phyloP scores from a whole-genome alignment of 352 stramenopile genomes.

The Sclerospora graminicola region DNA sequence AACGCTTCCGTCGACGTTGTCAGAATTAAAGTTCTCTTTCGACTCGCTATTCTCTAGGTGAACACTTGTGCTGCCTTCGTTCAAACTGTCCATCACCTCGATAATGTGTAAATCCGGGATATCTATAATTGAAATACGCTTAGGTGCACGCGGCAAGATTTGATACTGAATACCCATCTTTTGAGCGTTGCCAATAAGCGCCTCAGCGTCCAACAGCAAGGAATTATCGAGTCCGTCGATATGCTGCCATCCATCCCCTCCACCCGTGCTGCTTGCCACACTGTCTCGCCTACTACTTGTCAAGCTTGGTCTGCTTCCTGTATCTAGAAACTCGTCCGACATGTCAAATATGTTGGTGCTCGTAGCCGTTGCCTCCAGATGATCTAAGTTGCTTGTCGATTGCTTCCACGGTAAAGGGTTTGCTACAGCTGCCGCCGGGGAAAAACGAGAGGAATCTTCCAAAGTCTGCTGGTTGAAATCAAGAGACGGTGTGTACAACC shows the following conservation, averaged over 20 bases:
- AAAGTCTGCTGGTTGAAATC: conserved; percentile 30
- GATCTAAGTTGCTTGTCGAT: conserved; percentile 18
- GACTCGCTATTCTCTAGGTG: conserved; percentile 9
- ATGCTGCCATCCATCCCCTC: conserved; percentile 11
- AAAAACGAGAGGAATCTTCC: conserved; percentile 13
- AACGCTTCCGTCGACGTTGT: conserved; percentile 19
- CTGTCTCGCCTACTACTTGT: conserved; percentile 16
- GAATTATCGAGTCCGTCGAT: conserved; percentile 35
- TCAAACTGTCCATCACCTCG: conserved; percentile 27
- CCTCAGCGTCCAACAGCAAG: conserved; percentile 53
- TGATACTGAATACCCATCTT: conserved; percentile 64
- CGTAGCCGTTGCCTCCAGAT: conserved; percentile 15
- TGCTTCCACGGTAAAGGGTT: conserved; percentile 61
- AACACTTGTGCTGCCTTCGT: conserved; percentile 6
- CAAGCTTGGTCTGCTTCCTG: conserved; percentile 14
- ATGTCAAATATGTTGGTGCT: conserved; percentile 20
- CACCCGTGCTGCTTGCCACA: conserved; percentile 15
- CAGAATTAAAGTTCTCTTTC: conserved; percentile 7
- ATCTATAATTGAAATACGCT: conserved; percentile 54
- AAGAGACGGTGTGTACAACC: conserved; percentile 44
- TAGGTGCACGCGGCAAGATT: conserved; percentile 35
- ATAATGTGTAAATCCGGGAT: conserved; percentile 63
- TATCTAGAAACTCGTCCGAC: conserved; percentile 13
- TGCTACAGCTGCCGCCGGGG: conserved; percentile 8
- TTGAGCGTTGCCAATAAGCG: conserved; percentile 56